Base-by-base conservation (phyloP, 106 monocot species). In the Acanthochlamys bracteata region DNA sequence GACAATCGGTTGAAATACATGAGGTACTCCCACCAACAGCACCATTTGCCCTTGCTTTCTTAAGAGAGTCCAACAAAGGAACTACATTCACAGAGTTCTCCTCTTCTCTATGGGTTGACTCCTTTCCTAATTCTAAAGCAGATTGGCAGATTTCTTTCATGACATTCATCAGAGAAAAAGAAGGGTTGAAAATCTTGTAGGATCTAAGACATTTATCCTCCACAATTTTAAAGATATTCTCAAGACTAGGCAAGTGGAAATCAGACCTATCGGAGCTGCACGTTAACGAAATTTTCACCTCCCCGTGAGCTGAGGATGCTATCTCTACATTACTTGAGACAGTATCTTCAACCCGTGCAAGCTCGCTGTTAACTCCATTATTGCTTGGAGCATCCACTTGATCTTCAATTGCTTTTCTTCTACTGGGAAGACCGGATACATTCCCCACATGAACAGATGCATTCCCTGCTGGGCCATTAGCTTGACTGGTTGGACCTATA, bases 171-270 rank as follows among this genome's bases (percentile, higher is more conserved):
- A 86, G 26, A 64, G 83, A 83, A 27, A 79, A 82, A 7, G 66
- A 65, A 11, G 74, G 79, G 21, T 76, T 46, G 25, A 74, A 70
- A 71, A 76, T 71, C 70, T 71, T 80, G 60, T 76, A 80, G 13
- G 73, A 67, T 55, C 59, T 69, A 17, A 86, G 41, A 52, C 83
- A 86, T 42, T 61, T 86, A 42, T 76, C 71, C 52, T 86, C 82
- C 1, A 82, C 70, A 52, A 70, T 33, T 61, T 73, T 76, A 47
- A 73, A 70, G 20, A 83, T 27, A 25, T 47, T 25, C 42, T 83
- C 76, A 19, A 86, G 39, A 53, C 42, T 69, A 21, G 76, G 79
- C 42, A 66, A 53, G 47, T 42, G 67, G 23, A 83, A 66, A 68
- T 74, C 68, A 22, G 69, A 60, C 7, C 27, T 15, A 47, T 56